Evolutionary conservation across 2,329 filamentous ascomycete species (phyloP).

Genomic region (Sporothrix phasma): DNA sequence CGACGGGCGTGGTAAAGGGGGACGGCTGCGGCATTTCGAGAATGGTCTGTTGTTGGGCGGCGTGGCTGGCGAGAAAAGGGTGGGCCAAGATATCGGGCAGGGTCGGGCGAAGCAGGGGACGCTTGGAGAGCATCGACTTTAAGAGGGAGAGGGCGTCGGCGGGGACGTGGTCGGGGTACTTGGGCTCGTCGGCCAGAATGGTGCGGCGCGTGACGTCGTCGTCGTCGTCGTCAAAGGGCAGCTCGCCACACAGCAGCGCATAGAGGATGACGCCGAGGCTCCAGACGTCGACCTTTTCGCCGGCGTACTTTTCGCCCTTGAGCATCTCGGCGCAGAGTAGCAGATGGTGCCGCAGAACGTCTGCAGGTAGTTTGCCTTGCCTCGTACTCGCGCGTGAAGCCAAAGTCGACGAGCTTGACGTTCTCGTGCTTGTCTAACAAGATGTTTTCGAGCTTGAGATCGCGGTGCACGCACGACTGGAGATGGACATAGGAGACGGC

Average conservation of each 20-base stretch:
- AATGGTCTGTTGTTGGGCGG: constrained; percentile 79
- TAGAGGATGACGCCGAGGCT: constrained; percentile 79
- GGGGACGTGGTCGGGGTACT: constrained; percentile 71
- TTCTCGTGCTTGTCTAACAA: constrained; percentile 93
- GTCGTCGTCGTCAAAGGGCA: constrained; percentile 94
- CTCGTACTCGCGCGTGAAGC: constrained; percentile 95
- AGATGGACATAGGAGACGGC: constrained; percentile 92
- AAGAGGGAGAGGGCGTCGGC: constrained; percentile 69
- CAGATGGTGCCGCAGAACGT: constrained; percentile 97
- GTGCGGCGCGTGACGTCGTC: constrained; percentile 75
- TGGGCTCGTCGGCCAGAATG: constrained; percentile 78
- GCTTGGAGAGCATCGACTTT: constrained; percentile 74
- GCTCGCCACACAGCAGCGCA: constrained; percentile 69
- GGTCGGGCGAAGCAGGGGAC: constrained; percentile 71
- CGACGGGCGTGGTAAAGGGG: constrained; percentile 74
- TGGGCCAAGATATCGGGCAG: constrained; percentile 79
- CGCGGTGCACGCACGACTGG: constrained; percentile 91
- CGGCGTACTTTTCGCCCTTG: constrained; percentile 94
- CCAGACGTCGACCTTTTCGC: constrained; percentile 97
- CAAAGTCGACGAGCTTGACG: constrained; percentile 95
- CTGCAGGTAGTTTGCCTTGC: constrained; percentile 85
- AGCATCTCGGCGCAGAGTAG: constrained; percentile 97
- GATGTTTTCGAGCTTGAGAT: constrained; percentile 94
- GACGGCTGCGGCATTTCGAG: constrained; percentile 70
- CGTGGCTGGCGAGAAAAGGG: constrained; percentile 78